These are phyloP conservation scores for Geotrichum cucujoidarum DNA, from an alignment of 1,139 yeast genomes.

Conservation along the genomic window DNA sequence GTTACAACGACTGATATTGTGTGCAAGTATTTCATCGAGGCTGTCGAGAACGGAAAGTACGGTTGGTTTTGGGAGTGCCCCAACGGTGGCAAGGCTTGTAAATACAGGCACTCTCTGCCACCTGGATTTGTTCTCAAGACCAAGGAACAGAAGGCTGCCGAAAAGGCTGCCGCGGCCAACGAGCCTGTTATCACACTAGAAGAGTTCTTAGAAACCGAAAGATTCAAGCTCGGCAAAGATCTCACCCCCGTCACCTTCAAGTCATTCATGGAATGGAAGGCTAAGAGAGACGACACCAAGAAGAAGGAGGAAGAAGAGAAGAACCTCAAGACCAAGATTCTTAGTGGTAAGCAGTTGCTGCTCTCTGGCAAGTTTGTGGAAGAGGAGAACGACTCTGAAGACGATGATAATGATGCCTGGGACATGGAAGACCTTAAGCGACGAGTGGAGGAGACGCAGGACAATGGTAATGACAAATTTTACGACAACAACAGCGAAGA, in stretches of 20 bases:
- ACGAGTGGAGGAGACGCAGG: slow-evolving; percentile 26
- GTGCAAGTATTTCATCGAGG: slow-evolving; percentile 91
- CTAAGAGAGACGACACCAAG: slow-evolving; percentile 57
- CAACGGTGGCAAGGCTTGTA: slow-evolving; percentile 87
- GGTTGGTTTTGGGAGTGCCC: slow-evolving; percentile 99
- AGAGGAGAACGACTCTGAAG: slow-evolving; percentile 52
- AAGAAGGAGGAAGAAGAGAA: slow-evolving; percentile 50
- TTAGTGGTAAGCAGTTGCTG: slow-evolving; percentile 80
- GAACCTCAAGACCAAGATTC: slow-evolving; percentile 41
- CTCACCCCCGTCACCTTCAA: slow-evolving; percentile 86
- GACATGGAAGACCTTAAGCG: slow-evolving; percentile 37
- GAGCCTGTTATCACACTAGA: slow-evolving; percentile 92
- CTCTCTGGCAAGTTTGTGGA: slow-evolving; percentile 55
- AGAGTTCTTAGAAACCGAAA: slow-evolving; percentile 91
- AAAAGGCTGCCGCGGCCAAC: slow-evolving; percentile 75
- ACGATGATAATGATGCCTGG: slow-evolving; percentile 55
- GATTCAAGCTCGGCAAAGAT: slow-evolving; percentile 72
- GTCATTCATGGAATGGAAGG: slow-evolving; percentile 82
- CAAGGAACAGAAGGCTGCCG: slow-evolving; percentile 88
- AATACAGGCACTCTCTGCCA: slow-evolving; percentile 94
- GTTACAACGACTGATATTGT: slow-evolving; percentile 92
- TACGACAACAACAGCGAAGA: slow-evolving; percentile 4
- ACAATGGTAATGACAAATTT: slow-evolving; percentile 4
- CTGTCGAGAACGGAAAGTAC: slow-evolving; percentile 94
- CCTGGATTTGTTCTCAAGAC: slow-evolving; percentile 96